A percentile compares a stretch with the other conserved stretches of the same genome.
Conservation (phyloP, 2,329 filamentous ascomycete species). For the Elsinoe necatrix region DNA sequence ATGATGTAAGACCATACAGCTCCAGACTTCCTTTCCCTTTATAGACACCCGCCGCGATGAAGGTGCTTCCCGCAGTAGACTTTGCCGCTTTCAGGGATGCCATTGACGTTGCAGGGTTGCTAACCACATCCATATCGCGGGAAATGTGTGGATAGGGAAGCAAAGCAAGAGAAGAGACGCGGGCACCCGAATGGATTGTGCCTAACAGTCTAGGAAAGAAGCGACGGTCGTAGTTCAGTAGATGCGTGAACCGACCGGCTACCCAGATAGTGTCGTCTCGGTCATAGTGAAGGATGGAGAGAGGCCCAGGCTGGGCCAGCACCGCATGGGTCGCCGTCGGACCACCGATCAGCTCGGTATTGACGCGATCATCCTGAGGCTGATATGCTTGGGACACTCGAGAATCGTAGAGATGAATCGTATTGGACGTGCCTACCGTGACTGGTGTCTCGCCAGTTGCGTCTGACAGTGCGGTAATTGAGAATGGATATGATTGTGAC, state of each 20-base stretch:
- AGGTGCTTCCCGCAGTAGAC: slow-evolving; percentile 48
- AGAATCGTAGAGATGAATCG: slow-evolving; percentile 75
- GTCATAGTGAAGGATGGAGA: slow-evolving; percentile 73
- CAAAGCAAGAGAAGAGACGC: slow-evolving; percentile 63
- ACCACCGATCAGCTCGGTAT: slow-evolving; percentile 26
- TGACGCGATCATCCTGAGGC: slow-evolving; percentile 3
- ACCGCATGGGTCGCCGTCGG: slow-evolving; percentile 52
- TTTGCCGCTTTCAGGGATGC: slow-evolving; percentile 50
- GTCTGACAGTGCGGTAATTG: slow-evolving; percentile 73
- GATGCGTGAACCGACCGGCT: slow-evolving; percentile 78
- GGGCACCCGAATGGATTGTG: slow-evolving; percentile 75
- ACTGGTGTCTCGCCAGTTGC: slow-evolving; percentile 59
- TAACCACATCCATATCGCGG: slow-evolving; percentile 51
- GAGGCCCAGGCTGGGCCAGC: slow-evolving; percentile 69
- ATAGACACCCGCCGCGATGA: slow-evolving; percentile 82
- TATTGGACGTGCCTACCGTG: slow-evolving; percentile 74
- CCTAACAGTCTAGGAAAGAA: slow-evolving; percentile 70
- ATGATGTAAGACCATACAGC: slow-evolving; percentile 57
- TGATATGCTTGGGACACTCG: slow-evolving; percentile 35
- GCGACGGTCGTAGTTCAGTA: slow-evolving; percentile 81
- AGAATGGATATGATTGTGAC: slow-evolving; percentile 65
- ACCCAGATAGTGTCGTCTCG: slow-evolving; percentile 70
- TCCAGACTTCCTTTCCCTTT: slow-evolving; percentile 86
- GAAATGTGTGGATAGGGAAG: slow-evolving; percentile 61
- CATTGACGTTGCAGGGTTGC: slow-evolving; percentile 40